Evolutionary conservation across 106 monocot species (phyloP).

Genomic region (Acorus calamus): DNA sequence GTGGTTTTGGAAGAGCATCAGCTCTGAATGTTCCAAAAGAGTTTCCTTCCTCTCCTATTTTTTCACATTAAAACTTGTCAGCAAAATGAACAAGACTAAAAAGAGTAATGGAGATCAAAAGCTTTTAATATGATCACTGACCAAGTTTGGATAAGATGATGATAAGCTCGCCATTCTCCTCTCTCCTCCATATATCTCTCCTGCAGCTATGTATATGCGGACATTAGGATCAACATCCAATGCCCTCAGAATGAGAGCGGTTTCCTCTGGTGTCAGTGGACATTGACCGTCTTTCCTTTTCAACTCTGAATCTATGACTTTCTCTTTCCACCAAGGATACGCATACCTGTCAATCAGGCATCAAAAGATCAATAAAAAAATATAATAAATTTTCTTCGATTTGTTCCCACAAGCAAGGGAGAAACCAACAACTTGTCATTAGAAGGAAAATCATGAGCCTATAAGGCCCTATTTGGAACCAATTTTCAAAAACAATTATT

Average conservation of each 20-base stretch:
- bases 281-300: constrained; percentile 88
- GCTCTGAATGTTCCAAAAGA: constrained; percentile 62
- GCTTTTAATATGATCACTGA: constrained; percentile 8
- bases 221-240: constrained; percentile 50
- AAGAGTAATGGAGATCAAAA: not conserved
- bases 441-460: too few species aligned
- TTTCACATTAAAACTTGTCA: not conserved
- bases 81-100: not conserved
- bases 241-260: constrained; percentile 64
- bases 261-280: constrained; percentile 95
- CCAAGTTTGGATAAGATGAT: constrained; percentile 71
- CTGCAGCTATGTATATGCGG: constrained; percentile 83
- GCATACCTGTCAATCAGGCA: constrained; percentile 47
- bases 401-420: too few species aligned
- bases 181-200: constrained; percentile 84
- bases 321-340: constrained; percentile 99
- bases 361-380: not conserved
- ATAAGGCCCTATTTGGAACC: too few species aligned
- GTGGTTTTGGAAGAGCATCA: constrained; percentile 77
- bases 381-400: not conserved
- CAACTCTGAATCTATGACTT: constrained; percentile 68
- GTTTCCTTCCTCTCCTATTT: constrained; percentile 84
- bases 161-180: constrained; percentile 67
- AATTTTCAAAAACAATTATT: too few species aligned
- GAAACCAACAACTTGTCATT: too few species aligned